phyloP scores from a whole-genome alignment of 225 moss, liverwort and hornwort species.

The Thuidium tamariscinum region DNA sequence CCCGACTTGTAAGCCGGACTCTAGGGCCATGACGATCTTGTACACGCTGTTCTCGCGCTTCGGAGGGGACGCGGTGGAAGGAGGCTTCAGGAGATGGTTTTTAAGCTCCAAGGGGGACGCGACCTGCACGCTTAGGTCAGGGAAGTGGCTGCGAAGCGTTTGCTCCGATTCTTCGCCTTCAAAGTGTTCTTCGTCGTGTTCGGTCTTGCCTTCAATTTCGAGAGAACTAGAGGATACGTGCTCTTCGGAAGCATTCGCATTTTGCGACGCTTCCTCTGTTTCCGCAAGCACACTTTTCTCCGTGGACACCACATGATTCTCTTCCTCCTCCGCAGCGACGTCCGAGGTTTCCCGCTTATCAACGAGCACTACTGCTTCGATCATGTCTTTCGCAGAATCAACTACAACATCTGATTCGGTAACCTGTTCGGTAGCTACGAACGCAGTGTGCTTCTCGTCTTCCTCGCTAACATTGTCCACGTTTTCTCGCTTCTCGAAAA shows the following conservation, averaged over 20 bases:
- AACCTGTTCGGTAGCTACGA: background rate
- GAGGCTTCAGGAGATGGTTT: background rate
- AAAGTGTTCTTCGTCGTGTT: background rate
- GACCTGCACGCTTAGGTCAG: constrained; percentile 2
- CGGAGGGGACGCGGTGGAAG: constrained; percentile 9
- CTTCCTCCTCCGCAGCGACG: background rate
- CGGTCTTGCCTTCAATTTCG: background rate
- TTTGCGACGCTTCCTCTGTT: background rate
- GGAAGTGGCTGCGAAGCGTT: background rate
- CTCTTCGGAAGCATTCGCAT: background rate
- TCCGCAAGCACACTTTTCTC: background rate
- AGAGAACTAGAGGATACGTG: background rate
- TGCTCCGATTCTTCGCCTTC: background rate
- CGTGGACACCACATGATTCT: background rate
- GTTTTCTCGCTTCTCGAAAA: background rate
- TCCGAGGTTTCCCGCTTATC: background rate
- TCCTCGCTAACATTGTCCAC: background rate
- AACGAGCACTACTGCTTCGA: background rate
- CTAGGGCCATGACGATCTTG: constrained; percentile 34
- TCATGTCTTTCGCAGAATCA: background rate
- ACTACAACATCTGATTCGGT: background rate
- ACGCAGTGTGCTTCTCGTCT: background rate
- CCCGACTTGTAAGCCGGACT: constrained; percentile 26
- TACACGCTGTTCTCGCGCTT: constrained; percentile 18
- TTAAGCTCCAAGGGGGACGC: constrained; percentile 1